phyloP scores from a whole-genome alignment of 2,329 filamentous ascomycete genomes.

The Orbilia ellipsospora region DNA sequence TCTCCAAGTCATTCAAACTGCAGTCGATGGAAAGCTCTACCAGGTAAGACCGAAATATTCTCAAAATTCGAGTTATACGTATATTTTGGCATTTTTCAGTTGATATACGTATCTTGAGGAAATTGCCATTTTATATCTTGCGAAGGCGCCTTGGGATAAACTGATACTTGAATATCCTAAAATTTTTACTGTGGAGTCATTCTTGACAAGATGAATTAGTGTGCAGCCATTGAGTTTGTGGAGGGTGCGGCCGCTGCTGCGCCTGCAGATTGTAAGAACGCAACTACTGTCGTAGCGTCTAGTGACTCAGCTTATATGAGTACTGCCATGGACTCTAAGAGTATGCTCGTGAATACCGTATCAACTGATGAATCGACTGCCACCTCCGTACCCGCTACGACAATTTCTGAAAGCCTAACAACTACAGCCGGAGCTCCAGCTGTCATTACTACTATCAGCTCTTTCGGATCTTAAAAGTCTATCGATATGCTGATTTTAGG shows the following conservation, averaged over 20 bases:
- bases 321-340: neutral
- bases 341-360: too few relatives aligned
- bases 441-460: constrained; percentile 1
- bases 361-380: too few relatives aligned
- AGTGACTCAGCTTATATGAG: constrained; percentile 20
- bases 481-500: constrained; percentile 7
- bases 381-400: neutral
- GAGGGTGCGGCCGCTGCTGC: constrained; percentile 19
- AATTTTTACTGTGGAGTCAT: too few relatives aligned
- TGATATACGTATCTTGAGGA: neutral
- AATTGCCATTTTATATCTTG: neutral
- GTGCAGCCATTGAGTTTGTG: constrained; percentile 30
- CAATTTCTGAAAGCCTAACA: neutral
- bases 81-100: neutral
- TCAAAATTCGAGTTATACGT: neutral
- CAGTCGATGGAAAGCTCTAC: constrained; percentile 25
- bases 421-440: neutral
- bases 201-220: too few relatives aligned
- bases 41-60: constrained; percentile 7
- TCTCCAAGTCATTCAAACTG: constrained; percentile 33
- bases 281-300: constrained; percentile 20
- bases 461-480: too few relatives aligned
- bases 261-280: constrained; percentile 30
- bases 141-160: too few relatives aligned
- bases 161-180: neutral